Percentiles rank a stretch among this genome's conserved stretches.
Conservation (phyloP, 140 eudicot species). For the Bidens hawaiensis region DNA sequence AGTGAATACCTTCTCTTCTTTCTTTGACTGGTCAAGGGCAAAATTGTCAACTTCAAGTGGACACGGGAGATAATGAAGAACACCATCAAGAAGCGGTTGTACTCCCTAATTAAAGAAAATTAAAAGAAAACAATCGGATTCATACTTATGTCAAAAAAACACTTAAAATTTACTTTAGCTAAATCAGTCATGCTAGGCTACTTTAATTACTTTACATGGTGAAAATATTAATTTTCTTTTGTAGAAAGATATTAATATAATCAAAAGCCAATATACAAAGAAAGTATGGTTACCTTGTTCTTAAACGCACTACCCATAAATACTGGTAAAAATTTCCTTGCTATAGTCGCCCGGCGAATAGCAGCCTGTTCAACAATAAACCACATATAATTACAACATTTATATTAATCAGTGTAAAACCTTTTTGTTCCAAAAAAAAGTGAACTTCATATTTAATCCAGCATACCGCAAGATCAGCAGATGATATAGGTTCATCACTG, state of each 20-base stretch:
- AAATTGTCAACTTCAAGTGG: constrained; percentile 89
- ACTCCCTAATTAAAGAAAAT: too few relatives aligned
- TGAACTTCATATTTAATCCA: neutral
- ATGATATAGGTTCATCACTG: constrained; percentile 80
- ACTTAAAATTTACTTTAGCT: too few relatives aligned
- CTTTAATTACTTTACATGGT: too few relatives aligned
- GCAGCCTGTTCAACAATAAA: constrained; percentile 58
- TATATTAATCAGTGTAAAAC: neutral
- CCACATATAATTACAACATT: neutral
- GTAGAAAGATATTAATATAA: too few relatives aligned
- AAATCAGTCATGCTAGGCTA: too few relatives aligned
- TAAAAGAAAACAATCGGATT: too few relatives aligned
- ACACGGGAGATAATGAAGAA: constrained; percentile 84
- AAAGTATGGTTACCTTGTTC: constrained; percentile 77
- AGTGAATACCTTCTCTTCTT: constrained; percentile 95
- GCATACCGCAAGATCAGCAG: constrained; percentile 81
- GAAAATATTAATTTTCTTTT: too few relatives aligned
- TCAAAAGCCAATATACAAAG: neutral
- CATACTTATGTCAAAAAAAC: too few relatives aligned
- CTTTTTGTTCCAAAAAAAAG: neutral
- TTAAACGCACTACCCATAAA: too few relatives aligned
- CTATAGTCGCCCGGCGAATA: constrained; percentile 84
- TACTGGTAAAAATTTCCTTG: constrained; percentile 88
- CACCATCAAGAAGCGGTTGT: too few relatives aligned
- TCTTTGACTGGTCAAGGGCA: constrained; percentile 91